Evolutionary conservation across 2,329 filamentous ascomycete genomes (phyloP).

Genomic region (Botrytis fabae): DNA sequence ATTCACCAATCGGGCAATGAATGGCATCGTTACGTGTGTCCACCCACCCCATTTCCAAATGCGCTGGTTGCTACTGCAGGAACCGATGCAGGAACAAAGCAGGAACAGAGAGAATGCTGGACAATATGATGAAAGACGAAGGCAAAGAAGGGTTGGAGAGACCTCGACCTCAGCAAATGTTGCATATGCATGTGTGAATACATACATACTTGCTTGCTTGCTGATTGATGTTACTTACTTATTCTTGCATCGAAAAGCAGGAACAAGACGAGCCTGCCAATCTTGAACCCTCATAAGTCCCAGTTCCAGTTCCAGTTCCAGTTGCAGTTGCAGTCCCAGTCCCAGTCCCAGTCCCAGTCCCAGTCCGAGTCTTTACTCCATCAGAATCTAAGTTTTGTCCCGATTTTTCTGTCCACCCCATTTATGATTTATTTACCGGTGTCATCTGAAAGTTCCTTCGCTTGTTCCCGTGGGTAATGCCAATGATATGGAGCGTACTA

Average conservation of each 20-base stretch:
- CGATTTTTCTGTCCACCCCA: constrained; percentile 19
- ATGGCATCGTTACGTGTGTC: constrained; percentile 6
- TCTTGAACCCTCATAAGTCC: not conserved
- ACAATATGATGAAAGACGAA: constrained; percentile 10
- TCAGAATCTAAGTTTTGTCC: constrained; percentile 11
- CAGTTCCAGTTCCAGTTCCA: not conserved
- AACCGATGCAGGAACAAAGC: constrained; percentile 39
- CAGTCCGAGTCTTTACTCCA: not conserved
- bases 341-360: not conserved
- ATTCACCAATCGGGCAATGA: constrained; percentile 26
- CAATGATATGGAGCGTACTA: constrained; percentile 1
- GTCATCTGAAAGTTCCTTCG: constrained; percentile 16
- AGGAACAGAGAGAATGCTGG: constrained; percentile 31
- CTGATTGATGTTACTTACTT: not conserved
- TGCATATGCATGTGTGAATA: constrained; percentile 22
- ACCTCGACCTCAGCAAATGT: constrained; percentile 6
- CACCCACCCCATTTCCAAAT: not conserved
- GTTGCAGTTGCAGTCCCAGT: not conserved
- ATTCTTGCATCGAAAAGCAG: constrained; percentile 13
- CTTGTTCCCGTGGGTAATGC: constrained; percentile 19
- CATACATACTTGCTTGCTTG: not conserved
- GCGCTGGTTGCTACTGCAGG: constrained; percentile 33
- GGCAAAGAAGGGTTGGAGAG: constrained; percentile 12
- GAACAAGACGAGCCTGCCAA: constrained; percentile 15
- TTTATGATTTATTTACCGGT: constrained; percentile 12